Base-by-base conservation (phyloP, 148 eudicot species). In the Persicaria tinctoria region DNA sequence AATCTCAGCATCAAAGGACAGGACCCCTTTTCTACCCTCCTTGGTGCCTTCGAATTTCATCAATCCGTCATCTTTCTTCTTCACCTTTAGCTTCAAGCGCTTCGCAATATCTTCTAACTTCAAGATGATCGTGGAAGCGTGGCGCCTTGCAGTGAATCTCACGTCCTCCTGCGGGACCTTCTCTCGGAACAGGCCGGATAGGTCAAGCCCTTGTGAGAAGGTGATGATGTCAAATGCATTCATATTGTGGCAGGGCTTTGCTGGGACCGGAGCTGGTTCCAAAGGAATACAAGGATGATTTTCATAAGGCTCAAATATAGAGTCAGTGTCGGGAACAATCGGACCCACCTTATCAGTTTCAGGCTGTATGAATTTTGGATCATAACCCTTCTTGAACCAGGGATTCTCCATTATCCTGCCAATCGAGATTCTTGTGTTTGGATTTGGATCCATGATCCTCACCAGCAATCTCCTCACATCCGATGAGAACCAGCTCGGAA, bases 401-500 rank as follows among this genome's bases (percentile, higher is more conserved):
- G 86, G 70, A 73, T 71, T 83, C 51, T 80, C 83, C 85, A 81
- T 82, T 4, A 86, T 86, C 77, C 74, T 84, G 7, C 83, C 79
- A 23, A 78, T 78, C 18, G 89, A 78, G 68, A 86, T 82, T 68
- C 89, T 60, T 27, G 83, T 81, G 57, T 14, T 76, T 3, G 82
- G 86, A 66, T 80, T 86, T 0, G 89, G 89, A 47, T 86, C 85
- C 78, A 86, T 47, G 74, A 86, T 83, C 83, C 77, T 82, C 8
- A 71, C 12, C 76, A 86, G 56, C 73, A 86, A 51, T 53, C 80
- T 79, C 7, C 82, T 74, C 8, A 80, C 85, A 73, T 83, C 86
- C 0, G 82, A 75, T 0, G 83, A 78, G 57, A 86, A 79, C 85
- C 85, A 78, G 54, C 75, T 83, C 0, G 88, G 88, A 74, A 68